Base-by-base conservation (phyloP, 257 asterid genomes). In the Ilex asprella region DNA sequence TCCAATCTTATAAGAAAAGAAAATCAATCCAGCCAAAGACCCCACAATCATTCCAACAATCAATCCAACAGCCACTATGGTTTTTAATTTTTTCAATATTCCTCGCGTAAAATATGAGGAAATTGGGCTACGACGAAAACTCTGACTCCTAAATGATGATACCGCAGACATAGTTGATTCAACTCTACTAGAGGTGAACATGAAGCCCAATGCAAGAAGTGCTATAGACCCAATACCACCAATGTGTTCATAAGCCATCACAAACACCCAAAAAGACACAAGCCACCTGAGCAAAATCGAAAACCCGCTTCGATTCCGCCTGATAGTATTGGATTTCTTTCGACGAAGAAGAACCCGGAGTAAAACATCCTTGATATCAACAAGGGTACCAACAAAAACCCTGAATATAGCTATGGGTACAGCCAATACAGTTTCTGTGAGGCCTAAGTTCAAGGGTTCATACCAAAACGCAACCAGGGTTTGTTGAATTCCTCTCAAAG, bases 391-490 rank as follows among this genome's bases (percentile, higher is more conserved):
- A n/a, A 82, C 73, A 59, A 83, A 85, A 15, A 81, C 82, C 56
- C 90, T 84, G 73, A 89, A 84, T 29, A 93, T 65, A 64, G 96
- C 85, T 3, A 89, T 90, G 12, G 97, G 97, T 60, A 89, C 60
- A 7, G 97, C 99, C 56, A 93, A 68, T 58, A 80, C 70, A 2
- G 99, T 87, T 79, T 93, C 97, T 0, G 97, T 89, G 59, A 93
- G 91, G 47, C 99, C 99, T 60, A 87, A 74, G 62, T 82, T 76
- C 32, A 93, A 56, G 0, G 99, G 99, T 63, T 87, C 87, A 3
- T 94, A 76, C 99, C 99, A 93, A 70, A 93, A 93, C 29, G 67
- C 90, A 35, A 87, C 88, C 39, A 93, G 85, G 71, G 97, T 77
- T 44, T 89, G 83, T 47, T 93, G 97, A 62, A 93, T 84, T n/a